A percentile compares a stretch with the other conserved stretches of the same genome.
phyloP scores from a whole-genome alignment of 495 filamentous ascomycete genomes.

The Polyplosphaeria fusca region DNA sequence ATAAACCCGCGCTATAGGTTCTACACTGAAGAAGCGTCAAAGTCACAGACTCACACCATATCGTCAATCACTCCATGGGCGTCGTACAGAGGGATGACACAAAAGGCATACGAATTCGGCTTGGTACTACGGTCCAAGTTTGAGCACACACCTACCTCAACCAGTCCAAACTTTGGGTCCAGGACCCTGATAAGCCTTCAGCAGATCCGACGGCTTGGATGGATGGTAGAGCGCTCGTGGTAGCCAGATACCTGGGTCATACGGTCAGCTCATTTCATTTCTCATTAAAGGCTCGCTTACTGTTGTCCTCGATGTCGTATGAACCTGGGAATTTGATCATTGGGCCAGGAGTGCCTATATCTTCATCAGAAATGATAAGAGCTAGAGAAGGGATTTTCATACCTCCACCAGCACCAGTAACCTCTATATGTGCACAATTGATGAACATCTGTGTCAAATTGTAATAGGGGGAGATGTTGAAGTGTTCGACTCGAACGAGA shows the following conservation, averaged over 20 bases:
- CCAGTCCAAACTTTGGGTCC: not conserved
- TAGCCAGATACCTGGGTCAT: not conserved
- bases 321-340: not conserved
- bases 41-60: no score
- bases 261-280: not conserved
- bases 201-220: not conserved
- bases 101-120: no score
- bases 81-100: no score
- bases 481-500: constrained; percentile 18
- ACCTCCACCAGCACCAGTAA: constrained; percentile 4
- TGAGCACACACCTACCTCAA: no score
- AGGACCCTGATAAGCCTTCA: not conserved
- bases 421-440: constrained; percentile 17
- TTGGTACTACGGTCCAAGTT: no score
- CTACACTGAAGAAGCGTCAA: no score
- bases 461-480: not conserved
- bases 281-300: not conserved
- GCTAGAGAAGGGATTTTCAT: no score
- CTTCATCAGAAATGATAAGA: no score
- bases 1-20: no score
- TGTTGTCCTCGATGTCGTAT: not conserved
- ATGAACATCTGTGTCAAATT: constrained; percentile 21
- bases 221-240: not conserved
- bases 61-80: no score
- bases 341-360: not conserved